Conservation (phyloP, 2,329 filamentous ascomycete species). For the Trichoderma sp. region DNA sequence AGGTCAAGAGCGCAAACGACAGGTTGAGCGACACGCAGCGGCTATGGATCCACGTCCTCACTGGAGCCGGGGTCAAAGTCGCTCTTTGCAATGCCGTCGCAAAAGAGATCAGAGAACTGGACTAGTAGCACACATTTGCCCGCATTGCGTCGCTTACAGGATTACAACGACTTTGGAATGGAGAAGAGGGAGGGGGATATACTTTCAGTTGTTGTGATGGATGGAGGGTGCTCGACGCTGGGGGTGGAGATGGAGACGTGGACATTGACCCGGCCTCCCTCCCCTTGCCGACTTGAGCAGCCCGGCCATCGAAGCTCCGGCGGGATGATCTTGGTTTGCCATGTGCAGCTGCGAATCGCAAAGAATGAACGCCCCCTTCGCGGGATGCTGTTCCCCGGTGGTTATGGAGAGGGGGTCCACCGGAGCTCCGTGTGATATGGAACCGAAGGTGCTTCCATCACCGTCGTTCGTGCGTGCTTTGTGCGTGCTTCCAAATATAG, state of each 20-base stretch:
- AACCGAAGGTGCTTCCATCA: constrained; percentile 8
- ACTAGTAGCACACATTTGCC: constrained; percentile 34
- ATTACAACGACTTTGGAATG: constrained; percentile 5
- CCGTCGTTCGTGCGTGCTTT: not conserved
- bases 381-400: constrained; percentile 24
- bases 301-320: constrained; percentile 8
- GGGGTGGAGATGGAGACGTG: constrained; percentile 24
- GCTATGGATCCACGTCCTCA: constrained; percentile 94
- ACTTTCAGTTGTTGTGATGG: constrained; percentile 19
- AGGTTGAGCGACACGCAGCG: constrained; percentile 92
- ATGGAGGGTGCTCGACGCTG: constrained; percentile 14
- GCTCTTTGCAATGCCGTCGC: constrained; percentile 73
- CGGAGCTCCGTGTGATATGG: constrained; percentile 24
- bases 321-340: constrained; percentile 27
- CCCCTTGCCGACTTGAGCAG: not conserved
- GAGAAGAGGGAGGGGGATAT: constrained; percentile 6
- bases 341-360: constrained; percentile 15
- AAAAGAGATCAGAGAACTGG: constrained; percentile 52
- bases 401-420: constrained; percentile 15
- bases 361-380: not conserved
- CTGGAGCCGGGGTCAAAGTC: constrained; percentile 79
- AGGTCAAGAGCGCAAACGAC: constrained; percentile 87
- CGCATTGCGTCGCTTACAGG: constrained; percentile 3
- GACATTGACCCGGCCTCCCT: constrained; percentile 12
- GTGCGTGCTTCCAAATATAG: constrained; percentile 27